Evolutionary conservation across 2,329 filamentous ascomycete species (phyloP).

Genomic region (Trichoderma koningii): DNA sequence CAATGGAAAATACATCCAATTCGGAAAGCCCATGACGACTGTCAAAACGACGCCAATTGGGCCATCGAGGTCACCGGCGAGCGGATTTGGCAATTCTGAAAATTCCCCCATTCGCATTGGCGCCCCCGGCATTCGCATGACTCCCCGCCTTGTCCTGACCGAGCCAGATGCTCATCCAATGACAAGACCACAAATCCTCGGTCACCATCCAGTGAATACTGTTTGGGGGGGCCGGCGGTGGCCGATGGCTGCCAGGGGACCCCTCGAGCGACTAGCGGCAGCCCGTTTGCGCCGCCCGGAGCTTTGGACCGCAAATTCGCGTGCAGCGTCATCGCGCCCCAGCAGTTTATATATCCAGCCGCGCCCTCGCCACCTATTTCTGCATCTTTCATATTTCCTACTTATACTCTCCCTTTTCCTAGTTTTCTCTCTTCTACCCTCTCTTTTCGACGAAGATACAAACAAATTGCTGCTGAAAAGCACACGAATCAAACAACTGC

Average conservation of each 20-base stretch:
- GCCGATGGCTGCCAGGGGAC: slow-evolving; percentile 24
- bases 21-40: neutral
- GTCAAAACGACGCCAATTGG: slow-evolving; percentile 12
- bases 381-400: neutral
- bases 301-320: neutral
- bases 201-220: neutral
- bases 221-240: slow-evolving; percentile 19
- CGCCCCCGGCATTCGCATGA: slow-evolving; percentile 15
- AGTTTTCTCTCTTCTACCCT: neutral
- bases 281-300: slow-evolving; percentile 15
- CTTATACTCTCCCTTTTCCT: neutral
- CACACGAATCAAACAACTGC: neutral
- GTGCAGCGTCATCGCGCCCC: neutral
- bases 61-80: slow-evolving; percentile 9
- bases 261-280: neutral
- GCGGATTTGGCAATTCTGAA: slow-evolving; percentile 19
- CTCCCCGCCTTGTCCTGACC: slow-evolving; percentile 8
- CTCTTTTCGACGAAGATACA: slow-evolving; percentile 1
- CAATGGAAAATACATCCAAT: neutral
- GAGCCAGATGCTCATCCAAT: too few species aligned
- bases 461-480: neutral
- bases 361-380: slow-evolving; percentile 6
- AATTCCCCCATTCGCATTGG: slow-evolving; percentile 17
- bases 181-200: too few species aligned
- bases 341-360: slow-evolving; percentile 11